Evolutionary conservation across 768 basidiomycete species (phyloP), one percentile per base, ranked within the genome.

Genomic region (Termitomyces sp.): DNA sequence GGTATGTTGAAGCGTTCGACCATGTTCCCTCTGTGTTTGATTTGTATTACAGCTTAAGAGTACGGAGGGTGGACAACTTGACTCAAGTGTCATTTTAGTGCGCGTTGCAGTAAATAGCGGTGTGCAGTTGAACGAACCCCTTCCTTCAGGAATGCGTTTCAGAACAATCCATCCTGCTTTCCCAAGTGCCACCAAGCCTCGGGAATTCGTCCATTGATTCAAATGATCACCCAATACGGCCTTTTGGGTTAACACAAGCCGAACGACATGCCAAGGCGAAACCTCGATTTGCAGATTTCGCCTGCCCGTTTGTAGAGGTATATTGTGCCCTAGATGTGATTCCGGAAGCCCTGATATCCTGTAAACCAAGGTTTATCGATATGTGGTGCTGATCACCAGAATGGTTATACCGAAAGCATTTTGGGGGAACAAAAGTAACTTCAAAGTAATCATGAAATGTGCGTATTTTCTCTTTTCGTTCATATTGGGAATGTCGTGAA

Each of bases 241-340:
- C 79, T 32, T 67, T 73, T 12, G 79, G 80, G 0, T 65, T 74
- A 10, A 79, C 80, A 11, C 77, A 82, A 65, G 77, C 82, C 9
- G 73, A 64, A 60, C 67, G 72, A 32, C 69, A 79, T 30, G 73
- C 71, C 1, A 73, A 71, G 52, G 58, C 71, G 51, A 94, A 91
- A 67, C 91, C 91, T 12, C 79, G 81, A n/a, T 92, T 94, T 64
- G 76, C 79, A 0, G 89, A 94, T 52, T 94, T 89, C 66, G 75
- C 82, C 1, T 94, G 87, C 63, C 77, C 72, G 52, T 69, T 84
- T 59, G 62, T 72, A 8, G 86, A 91, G 76, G 91, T 90, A 41
- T 11, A 72, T 59, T 43, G 4, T 16, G 37, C 34, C 17, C 14
- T 12, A 19, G 37, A 49, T 57, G 21, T 19, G 16, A 46, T 16